Evolutionary conservation across 192 early-diverging fungal species (phyloP), one percentile per base, ranked within the genome.

Genomic region (Gonapodya sp.): DNA sequence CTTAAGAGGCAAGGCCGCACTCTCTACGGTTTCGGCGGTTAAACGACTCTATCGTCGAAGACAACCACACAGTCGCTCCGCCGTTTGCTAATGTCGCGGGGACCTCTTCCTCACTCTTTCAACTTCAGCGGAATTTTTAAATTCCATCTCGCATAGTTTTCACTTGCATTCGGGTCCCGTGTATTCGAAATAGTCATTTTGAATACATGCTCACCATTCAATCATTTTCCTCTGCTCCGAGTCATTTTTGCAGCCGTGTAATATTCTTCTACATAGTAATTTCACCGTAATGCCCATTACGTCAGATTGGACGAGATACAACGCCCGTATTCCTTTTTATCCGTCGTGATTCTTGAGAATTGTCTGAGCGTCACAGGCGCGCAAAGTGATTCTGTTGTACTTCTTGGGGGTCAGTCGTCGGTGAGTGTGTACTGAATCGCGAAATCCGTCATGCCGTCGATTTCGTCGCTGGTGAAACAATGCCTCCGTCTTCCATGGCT

Each of bases 1-100:
- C 92, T 97, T 89, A 97, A 97, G 91, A 91, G 95, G 86, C 96
- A 97, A 89, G 96, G 95, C 87, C 92, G 96, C 84, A 95, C 96
- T 84, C 94, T 97, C 82, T 96, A 94, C 83, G 92, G 93, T 80
- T 94, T 93, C 88, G 92, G 93, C 83, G 92, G 93, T 82, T 93
- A 93, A 93, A 81, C 82, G 75, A 24, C 46, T 64, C 24, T 8
- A 64, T 64, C 24, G 46, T n/a, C n/a, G 46, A 64, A 16, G 8
- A 24, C 46, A 24, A 64, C 46, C 46, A 24, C 46, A 24, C 8
- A 24, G 46, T 8, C 8, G 46, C 8, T 8, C 46, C 24, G 8
- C 24, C 46, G 8, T 16, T 8, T 24, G 46, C 46, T 24, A 64
- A 64, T 24, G 46, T n/a, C n/a, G n/a, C n/a, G n/a, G n/a, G n/a